Base-by-base conservation (phyloP, 495 filamentous ascomycete species). In the Emericellopsis terricola region DNA sequence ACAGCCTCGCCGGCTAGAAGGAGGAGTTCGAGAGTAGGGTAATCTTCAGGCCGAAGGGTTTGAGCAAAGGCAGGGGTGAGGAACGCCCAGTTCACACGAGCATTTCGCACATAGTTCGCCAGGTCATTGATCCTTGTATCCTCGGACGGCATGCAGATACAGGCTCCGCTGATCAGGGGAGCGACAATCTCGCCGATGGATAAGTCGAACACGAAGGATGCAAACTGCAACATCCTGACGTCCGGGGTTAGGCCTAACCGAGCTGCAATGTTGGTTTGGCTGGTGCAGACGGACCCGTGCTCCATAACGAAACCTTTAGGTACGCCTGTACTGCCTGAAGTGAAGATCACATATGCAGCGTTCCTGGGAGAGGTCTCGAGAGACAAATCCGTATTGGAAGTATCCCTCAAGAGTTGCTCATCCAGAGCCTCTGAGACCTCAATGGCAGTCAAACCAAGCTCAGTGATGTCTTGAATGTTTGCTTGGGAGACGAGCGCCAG, bases 151-250 rank as follows among this genome's bases (percentile, higher is more conserved):
- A 70, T 44, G 36, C 64, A 70, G 14, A 70, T 50, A 35, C 59
- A 64, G 11, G 55, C 64, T 3, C 65, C 65, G 13, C 50, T 41
- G 9, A 70, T 69, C 1, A 86, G 51, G 0, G 72, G 72, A 3
- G 72, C 69, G 36, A 80, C 66, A 2, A 76, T 69, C 34, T 83
- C 77, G 3, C 68, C 45, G n/a, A 81, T 56, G 31, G 70, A 69
- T 18, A 72, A 64, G 38, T 85, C 79, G 28, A 78, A 78, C 1
- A 71, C 71, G 44, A 71, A 78, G 28, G 71, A 71, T 2, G 76
- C 72, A 34, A 78, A 70, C 39, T 83, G 76, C 41, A 82, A 59
- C 5, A 73, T 63, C 4, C 71, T 53, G 5, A 16, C 11, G 3
- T 18, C 3, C 3, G 5, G 14, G 4, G 5, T 18, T 13, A 32